Evolutionary conservation across 805 yeast genomes (phyloP).

Genomic region (Pichia thaimueangensis): DNA sequence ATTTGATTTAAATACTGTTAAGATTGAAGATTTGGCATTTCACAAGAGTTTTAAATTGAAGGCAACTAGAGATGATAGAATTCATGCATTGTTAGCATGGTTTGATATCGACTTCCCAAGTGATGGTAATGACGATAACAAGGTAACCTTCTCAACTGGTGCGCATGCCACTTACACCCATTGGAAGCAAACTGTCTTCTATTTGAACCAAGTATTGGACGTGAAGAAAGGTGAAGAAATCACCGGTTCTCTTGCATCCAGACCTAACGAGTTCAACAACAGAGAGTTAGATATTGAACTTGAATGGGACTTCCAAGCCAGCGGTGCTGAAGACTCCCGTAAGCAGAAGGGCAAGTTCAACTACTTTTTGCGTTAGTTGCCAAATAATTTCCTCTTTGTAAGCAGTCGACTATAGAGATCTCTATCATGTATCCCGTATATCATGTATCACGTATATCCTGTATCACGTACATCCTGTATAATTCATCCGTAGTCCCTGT

Average conservation of each 20-base stretch:
- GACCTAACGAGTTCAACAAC: constrained; percentile 74
- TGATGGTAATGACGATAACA: constrained; percentile 41
- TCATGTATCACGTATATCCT: no score
- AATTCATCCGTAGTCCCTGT: no score
- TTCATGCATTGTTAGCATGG: constrained; percentile 92
- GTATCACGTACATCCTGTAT: no score
- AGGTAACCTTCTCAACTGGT: constrained; percentile 82
- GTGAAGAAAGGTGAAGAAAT: constrained; percentile 70
- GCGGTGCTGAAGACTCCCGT: constrained; percentile 35
- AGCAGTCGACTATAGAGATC: no score
- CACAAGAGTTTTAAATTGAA: constrained; percentile 59
- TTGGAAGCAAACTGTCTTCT: constrained; percentile 98
- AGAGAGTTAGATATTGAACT: constrained; percentile 85
- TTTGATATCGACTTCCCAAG: constrained; percentile 85
- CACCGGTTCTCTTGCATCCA: constrained; percentile 62
- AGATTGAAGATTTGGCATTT: constrained; percentile 75
- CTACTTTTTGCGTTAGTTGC: constrained; percentile 42
- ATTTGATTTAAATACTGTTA: constrained; percentile 86
- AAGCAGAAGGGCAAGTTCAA: constrained; percentile 52
- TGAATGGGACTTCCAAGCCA: constrained; percentile 46
- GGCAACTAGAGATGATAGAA: constrained; percentile 71
- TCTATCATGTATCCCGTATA: no score
- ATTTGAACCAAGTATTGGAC: constrained; percentile 68
- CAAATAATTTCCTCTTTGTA: neutral
- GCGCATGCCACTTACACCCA: constrained; percentile 93